These are phyloP conservation scores for Protoeuglena noctilucae DNA, from an alignment of 139 green algal genomes.

Conservation along the genomic window DNA sequence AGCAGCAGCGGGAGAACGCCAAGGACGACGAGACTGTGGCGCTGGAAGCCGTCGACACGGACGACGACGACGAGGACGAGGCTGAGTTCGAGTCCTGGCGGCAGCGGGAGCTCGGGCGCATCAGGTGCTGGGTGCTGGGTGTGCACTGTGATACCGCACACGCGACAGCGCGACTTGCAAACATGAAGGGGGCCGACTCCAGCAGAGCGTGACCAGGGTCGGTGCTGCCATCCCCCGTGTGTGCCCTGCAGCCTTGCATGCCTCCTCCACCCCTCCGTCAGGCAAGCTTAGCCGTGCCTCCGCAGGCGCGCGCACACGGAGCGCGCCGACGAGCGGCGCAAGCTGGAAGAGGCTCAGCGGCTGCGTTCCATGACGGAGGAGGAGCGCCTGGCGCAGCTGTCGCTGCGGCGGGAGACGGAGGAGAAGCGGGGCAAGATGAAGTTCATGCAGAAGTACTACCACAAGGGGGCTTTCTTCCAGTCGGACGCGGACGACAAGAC, in stretches of 20 bases:
- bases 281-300: no score
- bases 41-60: constrained; percentile 62
- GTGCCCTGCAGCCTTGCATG: no score
- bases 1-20: constrained; percentile 6
- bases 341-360: constrained; percentile 45
- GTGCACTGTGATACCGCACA: no score
- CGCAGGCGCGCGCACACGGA: no score
- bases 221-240: no score
- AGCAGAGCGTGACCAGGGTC: no score
- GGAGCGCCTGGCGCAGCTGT: constrained; percentile 28
- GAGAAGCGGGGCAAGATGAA: constrained; percentile 23
- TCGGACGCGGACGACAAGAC: background rate
- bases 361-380: constrained; percentile 72
- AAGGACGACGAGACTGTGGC: constrained; percentile 2
- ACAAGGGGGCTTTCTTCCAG: constrained; percentile 96
- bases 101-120: constrained; percentile 52
- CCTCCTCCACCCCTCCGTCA: no score
- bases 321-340: no score
- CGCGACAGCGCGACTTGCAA: no score
- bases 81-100: constrained; percentile 71
- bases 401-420: background rate
- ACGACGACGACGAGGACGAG: constrained; percentile 61
- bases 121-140: constrained; percentile 25
- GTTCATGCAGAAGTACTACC: constrained; percentile 98
- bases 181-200: no score